Evolutionary conservation across 768 basidiomycete genomes (phyloP).

Genomic region (Sarcomyxa edulis): DNA sequence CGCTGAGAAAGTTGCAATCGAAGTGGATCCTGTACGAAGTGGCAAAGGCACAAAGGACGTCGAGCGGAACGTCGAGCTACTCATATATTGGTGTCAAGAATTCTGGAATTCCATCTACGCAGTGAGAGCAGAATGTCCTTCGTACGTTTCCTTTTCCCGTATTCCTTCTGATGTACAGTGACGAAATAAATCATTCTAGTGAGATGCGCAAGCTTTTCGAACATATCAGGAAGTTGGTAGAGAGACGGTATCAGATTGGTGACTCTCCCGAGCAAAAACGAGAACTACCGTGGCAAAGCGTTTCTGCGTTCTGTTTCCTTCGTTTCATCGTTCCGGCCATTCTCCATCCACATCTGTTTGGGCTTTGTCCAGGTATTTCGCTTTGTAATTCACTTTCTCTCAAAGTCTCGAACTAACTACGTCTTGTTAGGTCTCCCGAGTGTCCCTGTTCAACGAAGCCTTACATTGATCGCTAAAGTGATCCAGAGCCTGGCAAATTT

Average conservation of each 20-base stretch:
- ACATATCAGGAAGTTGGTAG: slow-evolving; percentile 68
- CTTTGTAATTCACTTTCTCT: not conserved
- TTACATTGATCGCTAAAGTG: slow-evolving; percentile 85
- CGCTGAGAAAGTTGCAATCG: slow-evolving; percentile 70
- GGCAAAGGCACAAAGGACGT: slow-evolving; percentile 56
- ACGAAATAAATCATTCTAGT: slow-evolving; percentile 35
- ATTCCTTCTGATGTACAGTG: slow-evolving; percentile 6
- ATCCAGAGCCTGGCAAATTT: slow-evolving; percentile 86
- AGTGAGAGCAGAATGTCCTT: slow-evolving; percentile 66
- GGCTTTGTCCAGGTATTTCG: slow-evolving; percentile 64
- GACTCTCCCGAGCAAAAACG: slow-evolving; percentile 37
- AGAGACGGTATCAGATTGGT: slow-evolving; percentile 50
- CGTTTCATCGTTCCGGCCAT: slow-evolving; percentile 89
- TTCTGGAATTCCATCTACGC: slow-evolving; percentile 82
- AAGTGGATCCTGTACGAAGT: slow-evolving; percentile 73
- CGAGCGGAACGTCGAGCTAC: slow-evolving; percentile 60
- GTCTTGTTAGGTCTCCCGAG: slow-evolving; percentile 56
- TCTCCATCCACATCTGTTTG: slow-evolving; percentile 82
- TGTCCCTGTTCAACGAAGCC: slow-evolving; percentile 64
- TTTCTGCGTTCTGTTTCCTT: slow-evolving; percentile 86
- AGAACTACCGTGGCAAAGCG: slow-evolving; percentile 72
- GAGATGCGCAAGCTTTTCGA: slow-evolving; percentile 70
- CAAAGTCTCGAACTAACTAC: no score
- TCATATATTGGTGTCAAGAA: slow-evolving; percentile 74
- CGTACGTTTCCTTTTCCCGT: slow-evolving; percentile 39